Evolutionary conservation across 257 asterid genomes (phyloP).

Genomic region (Penstemon eatonii): DNA sequence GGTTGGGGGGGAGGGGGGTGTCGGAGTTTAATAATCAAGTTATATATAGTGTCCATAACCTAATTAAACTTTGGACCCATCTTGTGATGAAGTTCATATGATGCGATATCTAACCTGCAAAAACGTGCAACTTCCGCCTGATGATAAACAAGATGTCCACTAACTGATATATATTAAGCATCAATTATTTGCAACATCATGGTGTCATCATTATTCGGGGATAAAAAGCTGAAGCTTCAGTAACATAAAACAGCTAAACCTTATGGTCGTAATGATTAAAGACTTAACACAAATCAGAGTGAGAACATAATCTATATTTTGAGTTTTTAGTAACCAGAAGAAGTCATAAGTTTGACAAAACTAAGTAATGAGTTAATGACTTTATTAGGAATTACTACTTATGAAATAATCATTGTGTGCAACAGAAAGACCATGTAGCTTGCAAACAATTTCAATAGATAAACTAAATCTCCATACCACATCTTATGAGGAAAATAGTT

Average conservation of each 20-base stretch:
- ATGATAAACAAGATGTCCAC: not conserved
- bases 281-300: not conserved
- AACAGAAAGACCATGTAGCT: not conserved
- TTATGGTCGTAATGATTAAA: not conserved
- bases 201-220: too few relatives aligned
- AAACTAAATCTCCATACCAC: conserved; percentile 4
- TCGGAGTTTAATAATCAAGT: too few relatives aligned
- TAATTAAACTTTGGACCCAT: not conserved
- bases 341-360: not conserved
- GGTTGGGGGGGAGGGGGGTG: too few relatives aligned
- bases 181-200: too few relatives aligned
- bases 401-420: not conserved
- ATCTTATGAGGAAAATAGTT: not conserved
- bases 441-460: conserved; percentile 10
- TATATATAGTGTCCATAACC: not conserved
- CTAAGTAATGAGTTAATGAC: not conserved
- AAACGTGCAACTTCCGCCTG: not conserved
- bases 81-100: not conserved
- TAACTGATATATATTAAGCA: not conserved
- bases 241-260: not conserved
- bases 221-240: not conserved
- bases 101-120: not conserved
- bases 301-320: not conserved
- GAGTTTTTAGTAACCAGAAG: not conserved
- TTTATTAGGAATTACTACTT: too few relatives aligned